These are phyloP conservation scores for Colletotrichum sp. DNA, from an alignment of 2,329 filamentous ascomycete species.

Conservation along the genomic window DNA sequence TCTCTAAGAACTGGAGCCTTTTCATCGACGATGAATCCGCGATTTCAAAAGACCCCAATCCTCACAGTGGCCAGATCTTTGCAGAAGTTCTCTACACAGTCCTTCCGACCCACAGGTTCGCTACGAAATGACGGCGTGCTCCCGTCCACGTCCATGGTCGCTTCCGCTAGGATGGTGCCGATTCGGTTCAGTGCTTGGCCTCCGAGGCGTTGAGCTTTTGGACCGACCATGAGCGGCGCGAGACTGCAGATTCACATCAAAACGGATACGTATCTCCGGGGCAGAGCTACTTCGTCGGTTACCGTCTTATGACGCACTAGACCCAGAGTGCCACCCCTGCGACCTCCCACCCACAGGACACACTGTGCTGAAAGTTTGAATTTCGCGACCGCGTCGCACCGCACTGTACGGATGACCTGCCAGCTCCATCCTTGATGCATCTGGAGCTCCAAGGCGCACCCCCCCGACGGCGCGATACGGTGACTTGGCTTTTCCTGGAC, in stretches of 20 bases:
- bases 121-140: neutral
- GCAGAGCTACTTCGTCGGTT: neutral
- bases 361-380: conserved; percentile 16
- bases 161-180: neutral
- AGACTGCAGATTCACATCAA: neutral
- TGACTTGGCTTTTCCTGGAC: neutral
- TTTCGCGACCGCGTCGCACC: neutral
- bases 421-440: neutral
- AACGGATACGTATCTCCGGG: neutral
- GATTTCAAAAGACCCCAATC: neutral
- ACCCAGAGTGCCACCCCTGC: conserved; percentile 1
- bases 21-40: neutral
- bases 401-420: neutral
- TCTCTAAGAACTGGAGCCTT: neutral
- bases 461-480: neutral
- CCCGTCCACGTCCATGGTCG: neutral
- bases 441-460: neutral
- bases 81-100: neutral
- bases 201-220: neutral
- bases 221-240: neutral
- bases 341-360: neutral
- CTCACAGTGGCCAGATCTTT: neutral
- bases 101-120: neutral
- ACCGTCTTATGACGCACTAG: conserved; percentile 19
- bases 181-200: neutral